Evolutionary conservation across 441 rosid genomes (phyloP).

Genomic region (Isatis lusitanica): DNA sequence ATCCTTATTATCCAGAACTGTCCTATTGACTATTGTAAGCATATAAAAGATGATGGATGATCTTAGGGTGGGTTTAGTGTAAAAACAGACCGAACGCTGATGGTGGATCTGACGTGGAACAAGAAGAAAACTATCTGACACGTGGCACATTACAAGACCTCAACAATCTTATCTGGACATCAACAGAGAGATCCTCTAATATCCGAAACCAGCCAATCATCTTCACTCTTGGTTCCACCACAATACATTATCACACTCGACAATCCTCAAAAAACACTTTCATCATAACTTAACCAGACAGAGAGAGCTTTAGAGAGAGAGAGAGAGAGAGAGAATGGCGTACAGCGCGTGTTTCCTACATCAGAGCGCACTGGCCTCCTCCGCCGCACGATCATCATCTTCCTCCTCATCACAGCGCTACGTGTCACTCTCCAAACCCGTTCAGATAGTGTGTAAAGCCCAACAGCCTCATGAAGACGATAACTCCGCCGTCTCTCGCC

Average conservation of each 20-base stretch:
- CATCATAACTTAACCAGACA: slow-evolving; percentile 20
- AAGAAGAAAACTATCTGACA: slow-evolving; percentile 19
- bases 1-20: not conserved
- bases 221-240: slow-evolving; percentile 21
- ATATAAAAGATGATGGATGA: not conserved
- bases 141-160: slow-evolving; percentile 26
- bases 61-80: not conserved
- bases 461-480: slow-evolving; percentile 66
- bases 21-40: not conserved
- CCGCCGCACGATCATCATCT: slow-evolving; percentile 45
- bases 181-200: slow-evolving; percentile 32
- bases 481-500: slow-evolving; percentile 58
- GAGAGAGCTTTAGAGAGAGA: not conserved
- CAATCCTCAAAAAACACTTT: slow-evolving; percentile 26
- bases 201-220: slow-evolving; percentile 38
- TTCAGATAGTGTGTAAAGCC: slow-evolving; percentile 64
- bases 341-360: slow-evolving; percentile 88
- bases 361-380: slow-evolving; percentile 65
- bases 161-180: slow-evolving; percentile 35
- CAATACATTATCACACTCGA: slow-evolving; percentile 34
- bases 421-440: slow-evolving; percentile 47
- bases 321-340: slow-evolving; percentile 53
- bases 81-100: not conserved
- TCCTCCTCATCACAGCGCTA: slow-evolving; percentile 54
- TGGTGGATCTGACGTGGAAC: slow-evolving; percentile 31